phyloP scores from a whole-genome alignment of 306 rosid genomes.

The Quercus gilva region DNA sequence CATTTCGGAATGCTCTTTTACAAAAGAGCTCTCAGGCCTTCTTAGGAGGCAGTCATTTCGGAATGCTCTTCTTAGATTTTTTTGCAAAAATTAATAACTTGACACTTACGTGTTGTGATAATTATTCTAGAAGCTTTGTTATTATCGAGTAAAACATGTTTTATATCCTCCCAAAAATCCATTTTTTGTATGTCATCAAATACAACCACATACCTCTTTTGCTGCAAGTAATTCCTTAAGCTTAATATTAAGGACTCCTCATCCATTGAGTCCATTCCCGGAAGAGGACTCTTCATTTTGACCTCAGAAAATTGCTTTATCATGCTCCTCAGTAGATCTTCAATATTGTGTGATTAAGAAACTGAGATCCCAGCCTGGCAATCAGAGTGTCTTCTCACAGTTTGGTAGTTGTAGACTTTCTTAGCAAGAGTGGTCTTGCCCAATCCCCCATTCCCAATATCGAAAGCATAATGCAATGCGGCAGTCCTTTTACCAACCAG shows the following conservation, averaged over 20 bases:
- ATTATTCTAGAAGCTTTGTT: conserved; percentile 16
- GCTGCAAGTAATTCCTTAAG: conserved; percentile 15
- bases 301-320: conserved; percentile 9
- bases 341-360: too few relatives aligned
- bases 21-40: conserved; percentile 33
- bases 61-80: too few relatives aligned
- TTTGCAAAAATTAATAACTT: conserved; percentile 7
- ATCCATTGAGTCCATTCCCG: conserved; percentile 5
- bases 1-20: conserved; percentile 13
- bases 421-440: too few relatives aligned
- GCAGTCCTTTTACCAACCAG: neutral
- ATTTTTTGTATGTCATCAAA: too few relatives aligned
- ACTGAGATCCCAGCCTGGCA: too few relatives aligned
- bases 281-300: conserved; percentile 3
- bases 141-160: conserved; percentile 8
- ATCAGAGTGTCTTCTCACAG: too few relatives aligned
- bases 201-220: too few relatives aligned
- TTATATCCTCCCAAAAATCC: neutral
- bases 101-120: conserved; percentile 21
- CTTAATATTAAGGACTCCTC: neutral
- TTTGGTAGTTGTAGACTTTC: too few relatives aligned
- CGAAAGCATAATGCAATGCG: neutral
- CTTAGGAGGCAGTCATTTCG: neutral
- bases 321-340: too few relatives aligned
- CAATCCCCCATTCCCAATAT: too few relatives aligned